Evolutionary conservation across 2,329 filamentous ascomycete species (phyloP).

Genomic region (Lithohypha guttulata): DNA sequence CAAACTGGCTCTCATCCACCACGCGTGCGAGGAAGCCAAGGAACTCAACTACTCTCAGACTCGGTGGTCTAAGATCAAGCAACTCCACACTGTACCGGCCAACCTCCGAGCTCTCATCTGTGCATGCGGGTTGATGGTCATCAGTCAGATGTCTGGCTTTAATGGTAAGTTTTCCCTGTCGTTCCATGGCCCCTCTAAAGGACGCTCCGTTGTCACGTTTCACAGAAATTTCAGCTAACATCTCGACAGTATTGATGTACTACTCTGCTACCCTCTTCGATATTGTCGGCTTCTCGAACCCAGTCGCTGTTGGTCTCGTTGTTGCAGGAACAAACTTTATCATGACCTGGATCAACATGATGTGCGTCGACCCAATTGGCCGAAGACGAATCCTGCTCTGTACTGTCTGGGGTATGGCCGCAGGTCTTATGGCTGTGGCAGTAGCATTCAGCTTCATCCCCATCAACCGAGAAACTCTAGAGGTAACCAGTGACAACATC

Average conservation of each 20-base stretch:
- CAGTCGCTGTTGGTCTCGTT: slow-evolving; percentile 36
- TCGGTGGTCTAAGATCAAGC: slow-evolving; percentile 34
- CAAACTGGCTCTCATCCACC: slow-evolving; percentile 35
- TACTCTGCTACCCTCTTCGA: slow-evolving; percentile 35
- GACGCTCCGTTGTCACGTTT: no score
- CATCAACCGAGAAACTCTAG: slow-evolving; percentile 33
- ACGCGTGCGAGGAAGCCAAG: slow-evolving; percentile 32
- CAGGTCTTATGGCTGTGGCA: slow-evolving; percentile 34
- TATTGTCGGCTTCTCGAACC: slow-evolving; percentile 41
- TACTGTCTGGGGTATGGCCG: slow-evolving; percentile 37
- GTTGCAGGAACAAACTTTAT: slow-evolving; percentile 31
- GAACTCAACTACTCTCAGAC: slow-evolving; percentile 32
- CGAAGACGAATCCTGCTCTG: slow-evolving; percentile 36
- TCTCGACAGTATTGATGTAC: no score
- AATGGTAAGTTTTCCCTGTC: no score
- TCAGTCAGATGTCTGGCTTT: slow-evolving; percentile 39
- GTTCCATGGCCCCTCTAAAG: no score
- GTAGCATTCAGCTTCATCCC: slow-evolving; percentile 40
- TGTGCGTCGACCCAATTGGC: slow-evolving; percentile 37
- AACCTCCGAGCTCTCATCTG: slow-evolving; percentile 37
- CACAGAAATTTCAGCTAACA: no score
- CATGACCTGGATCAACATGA: slow-evolving; percentile 40
- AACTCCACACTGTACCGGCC: slow-evolving; percentile 34
- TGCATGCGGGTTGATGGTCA: slow-evolving; percentile 43
- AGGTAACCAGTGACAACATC: slow-evolving; percentile 26